Conservation (phyloP, 2,329 filamentous ascomycete species). For the Fusarium aywerte region DNA sequence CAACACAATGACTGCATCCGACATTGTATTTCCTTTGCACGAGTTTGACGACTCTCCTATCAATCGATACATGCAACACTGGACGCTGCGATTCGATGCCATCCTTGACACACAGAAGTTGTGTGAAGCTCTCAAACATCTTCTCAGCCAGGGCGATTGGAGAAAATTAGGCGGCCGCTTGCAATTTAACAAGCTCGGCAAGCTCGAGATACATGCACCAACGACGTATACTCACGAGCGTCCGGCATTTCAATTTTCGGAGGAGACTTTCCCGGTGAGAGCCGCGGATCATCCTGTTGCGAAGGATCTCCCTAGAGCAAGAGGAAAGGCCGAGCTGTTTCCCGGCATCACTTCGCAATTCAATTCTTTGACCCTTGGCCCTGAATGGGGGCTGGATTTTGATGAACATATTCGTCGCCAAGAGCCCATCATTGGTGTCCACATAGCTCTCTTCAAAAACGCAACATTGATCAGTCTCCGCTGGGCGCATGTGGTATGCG, state of each 20-base stretch:
- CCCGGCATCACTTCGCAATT: neutral
- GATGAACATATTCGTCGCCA: neutral
- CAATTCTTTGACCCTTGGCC: neutral
- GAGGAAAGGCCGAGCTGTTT: neutral
- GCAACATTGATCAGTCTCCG: slow-evolving; percentile 2
- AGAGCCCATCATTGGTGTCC: slow-evolving; percentile 2
- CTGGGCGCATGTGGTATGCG: slow-evolving; percentile 1
- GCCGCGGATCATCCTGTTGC: neutral
- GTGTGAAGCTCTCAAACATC: neutral
- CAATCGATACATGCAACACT: slow-evolving; percentile 11
- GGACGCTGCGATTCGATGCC: slow-evolving; percentile 1
- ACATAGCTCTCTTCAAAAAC: slow-evolving; percentile 1
- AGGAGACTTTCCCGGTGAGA: neutral
- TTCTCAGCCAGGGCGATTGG: slow-evolving; percentile 1
- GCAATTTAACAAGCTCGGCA: neutral
- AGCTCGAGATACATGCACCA: slow-evolving; percentile 5
- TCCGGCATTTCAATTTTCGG: slow-evolving; percentile 4
- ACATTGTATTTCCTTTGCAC: neutral
- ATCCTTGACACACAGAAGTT: neutral
- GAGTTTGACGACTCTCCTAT: slow-evolving; percentile 8
- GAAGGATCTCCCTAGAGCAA: neutral
- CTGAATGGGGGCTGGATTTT: slow-evolving; percentile 2
- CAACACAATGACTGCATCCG: neutral
- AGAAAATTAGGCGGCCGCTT: slow-evolving; percentile 1
- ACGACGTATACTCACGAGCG: neutral